Evolutionary conservation across 2,329 filamentous ascomycete genomes (phyloP), one percentile per base, ranked within the genome.

Genomic region (Venturia pyrina): DNA sequence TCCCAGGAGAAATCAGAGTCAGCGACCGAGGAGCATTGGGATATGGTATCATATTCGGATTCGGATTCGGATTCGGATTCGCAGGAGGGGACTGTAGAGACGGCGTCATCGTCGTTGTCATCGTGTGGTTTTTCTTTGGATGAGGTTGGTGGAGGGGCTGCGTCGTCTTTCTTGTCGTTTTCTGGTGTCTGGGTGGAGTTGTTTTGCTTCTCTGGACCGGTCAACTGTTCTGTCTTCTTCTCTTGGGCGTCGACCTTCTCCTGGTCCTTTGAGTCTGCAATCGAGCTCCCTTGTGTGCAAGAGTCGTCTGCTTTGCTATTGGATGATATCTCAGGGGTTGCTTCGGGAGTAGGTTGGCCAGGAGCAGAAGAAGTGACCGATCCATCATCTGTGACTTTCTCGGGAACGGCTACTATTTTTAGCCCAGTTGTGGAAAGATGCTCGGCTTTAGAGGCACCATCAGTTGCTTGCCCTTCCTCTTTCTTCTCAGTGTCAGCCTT

Each of bases 1-100:
- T 66, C 65, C 65, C 66, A 66, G 0, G 32, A 24, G 34, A 66
- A 67, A 34, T 67, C 66, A 7, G 32, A 40, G 37, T 63, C 65
- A 17, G 21, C 57, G 48, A 67, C 66, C 44, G 65, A 57, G n/a
- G 28, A 40, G 21, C 62, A 44, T 11, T 66, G 46, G 37, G 19
- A 40, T 24, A 64, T 50, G 21, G 41, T 19, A 19, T 63, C 62
- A 32, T 64, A 24, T 34, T 64, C 62, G 5, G n/a, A 28, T 59
- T 59, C 53, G n/a, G 40, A 46, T 17, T 64, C 24, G 5, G n/a
- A 28, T 59, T 59, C 53, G n/a, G 40, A 46, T 17, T 64, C 13
- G 34, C 44, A 64, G 28, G 41, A 48, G 21, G 32, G 53, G 53
- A 59, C 32, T 40, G 53, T 44, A 24, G 34, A 40, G 62, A 64